A percentile compares a stretch with the other conserved stretches of the same genome.
Conservation (phyloP, 805 yeast species). For the Wickerhamomyces alni region DNA sequence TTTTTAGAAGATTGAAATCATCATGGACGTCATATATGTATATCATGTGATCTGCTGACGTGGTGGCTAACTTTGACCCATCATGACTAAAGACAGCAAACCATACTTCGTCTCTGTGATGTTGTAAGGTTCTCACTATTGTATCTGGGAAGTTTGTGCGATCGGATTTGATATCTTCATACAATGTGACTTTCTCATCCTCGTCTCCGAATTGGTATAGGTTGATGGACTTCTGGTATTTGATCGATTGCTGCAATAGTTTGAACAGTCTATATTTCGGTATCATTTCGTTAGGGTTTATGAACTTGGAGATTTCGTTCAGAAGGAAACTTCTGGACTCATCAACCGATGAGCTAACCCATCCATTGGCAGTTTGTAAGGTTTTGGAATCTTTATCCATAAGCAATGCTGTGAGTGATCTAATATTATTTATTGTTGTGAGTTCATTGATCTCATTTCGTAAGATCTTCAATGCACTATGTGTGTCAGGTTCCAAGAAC, state of each 20-base stretch:
- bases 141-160: constrained; percentile 40
- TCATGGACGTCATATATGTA: constrained; percentile 59
- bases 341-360: constrained; percentile 24
- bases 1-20: constrained; percentile 32
- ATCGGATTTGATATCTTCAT: constrained; percentile 30
- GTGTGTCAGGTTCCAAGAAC: constrained; percentile 25
- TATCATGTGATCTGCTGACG: constrained; percentile 61
- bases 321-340: constrained; percentile 36
- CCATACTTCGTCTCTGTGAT: constrained; percentile 81
- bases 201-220: constrained; percentile 28
- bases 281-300: constrained; percentile 47
- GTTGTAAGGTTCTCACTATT: constrained; percentile 37
- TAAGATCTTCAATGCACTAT: constrained; percentile 31
- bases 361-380: constrained; percentile 23
- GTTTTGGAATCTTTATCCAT: constrained; percentile 18
- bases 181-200: constrained; percentile 22
- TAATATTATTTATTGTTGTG: constrained; percentile 17
- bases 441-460: constrained; percentile 31
- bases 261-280: constrained; percentile 47
- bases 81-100: constrained; percentile 68
- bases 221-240: constrained; percentile 36
- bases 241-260: constrained; percentile 44
- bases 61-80: constrained; percentile 73
- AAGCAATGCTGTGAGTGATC: constrained; percentile 25
- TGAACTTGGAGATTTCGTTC: constrained; percentile 35